Evolutionary conservation across 805 yeast species (phyloP).

Genomic region (Starmerella apis): DNA sequence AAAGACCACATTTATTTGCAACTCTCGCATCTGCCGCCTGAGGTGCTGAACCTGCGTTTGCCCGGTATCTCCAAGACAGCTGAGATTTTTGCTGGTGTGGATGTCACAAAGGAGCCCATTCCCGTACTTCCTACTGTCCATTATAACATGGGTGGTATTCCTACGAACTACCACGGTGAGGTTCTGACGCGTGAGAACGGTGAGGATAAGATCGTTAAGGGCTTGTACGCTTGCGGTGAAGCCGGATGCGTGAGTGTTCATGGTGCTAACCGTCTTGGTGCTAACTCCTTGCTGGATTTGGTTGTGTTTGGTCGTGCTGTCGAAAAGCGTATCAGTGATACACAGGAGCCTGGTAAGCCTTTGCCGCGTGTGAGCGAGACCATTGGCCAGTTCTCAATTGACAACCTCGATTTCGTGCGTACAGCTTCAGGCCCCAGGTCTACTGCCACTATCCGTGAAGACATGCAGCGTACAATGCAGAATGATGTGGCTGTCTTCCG

Average conservation of each 20-base stretch:
- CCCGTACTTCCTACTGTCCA: constrained; percentile 98
- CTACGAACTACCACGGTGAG: constrained; percentile 96
- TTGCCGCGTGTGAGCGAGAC: constrained; percentile 73
- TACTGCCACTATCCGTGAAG: constrained; percentile 80
- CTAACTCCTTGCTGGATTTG: constrained; percentile 89
- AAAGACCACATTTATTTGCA: constrained; percentile 94
- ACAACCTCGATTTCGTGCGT: constrained; percentile 80
- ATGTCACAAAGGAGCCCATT: constrained; percentile 97
- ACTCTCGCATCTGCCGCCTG: constrained; percentile 85
- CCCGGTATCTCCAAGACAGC: constrained; percentile 99
- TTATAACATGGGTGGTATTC: constrained; percentile 99
- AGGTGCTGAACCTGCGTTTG: constrained; percentile 84
- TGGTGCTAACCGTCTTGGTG: constrained; percentile 99
- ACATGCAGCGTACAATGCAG: constrained; percentile 96
- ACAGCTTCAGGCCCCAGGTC: constrained; percentile 69
- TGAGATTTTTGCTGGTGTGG: constrained; percentile 96
- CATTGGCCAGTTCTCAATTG: constrained; percentile 80
- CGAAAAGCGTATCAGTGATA: constrained; percentile 77
- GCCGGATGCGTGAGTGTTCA: constrained; percentile 98
- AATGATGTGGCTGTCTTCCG: constrained; percentile 94
- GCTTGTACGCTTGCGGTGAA: constrained; percentile 95
- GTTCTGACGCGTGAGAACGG: constrained; percentile 79
- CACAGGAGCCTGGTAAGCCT: constrained; percentile 79
- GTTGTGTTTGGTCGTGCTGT: constrained; percentile 99
- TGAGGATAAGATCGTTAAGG: constrained; percentile 83